These are phyloP conservation scores for Diversispora epigaea DNA, from an alignment of 192 early-diverging fungal species.

Conservation along the genomic window DNA sequence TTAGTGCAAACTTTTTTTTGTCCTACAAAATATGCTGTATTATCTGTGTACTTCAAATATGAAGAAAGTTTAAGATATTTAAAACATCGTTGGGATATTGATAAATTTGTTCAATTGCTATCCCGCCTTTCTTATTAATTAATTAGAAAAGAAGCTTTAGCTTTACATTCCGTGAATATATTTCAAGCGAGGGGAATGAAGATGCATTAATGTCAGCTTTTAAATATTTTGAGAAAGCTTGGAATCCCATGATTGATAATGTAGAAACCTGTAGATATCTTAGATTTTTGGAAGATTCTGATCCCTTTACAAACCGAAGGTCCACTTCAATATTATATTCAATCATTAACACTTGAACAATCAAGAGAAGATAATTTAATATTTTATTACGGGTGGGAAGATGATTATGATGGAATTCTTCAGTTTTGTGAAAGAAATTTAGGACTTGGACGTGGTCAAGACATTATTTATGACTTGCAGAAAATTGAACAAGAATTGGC, in stretches of 20 bases:
- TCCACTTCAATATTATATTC: slow-evolving; percentile 8
- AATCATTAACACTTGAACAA: slow-evolving; percentile 14
- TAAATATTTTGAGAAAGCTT: slow-evolving; percentile 24
- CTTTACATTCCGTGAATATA: slow-evolving; percentile 25
- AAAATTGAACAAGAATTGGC: slow-evolving; percentile 30
- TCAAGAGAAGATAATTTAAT: not conserved
- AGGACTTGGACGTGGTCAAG: not conserved
- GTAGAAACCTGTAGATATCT: slow-evolving; percentile 12
- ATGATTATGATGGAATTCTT: not conserved
- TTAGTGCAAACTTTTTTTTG: too few species aligned
- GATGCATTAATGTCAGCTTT: not conserved
- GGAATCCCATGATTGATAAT: slow-evolving; percentile 11
- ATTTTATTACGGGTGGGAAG: slow-evolving; percentile 23
- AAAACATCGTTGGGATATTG: slow-evolving; percentile 4
- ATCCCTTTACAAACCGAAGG: not conserved
- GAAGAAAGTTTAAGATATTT: slow-evolving; percentile 4
- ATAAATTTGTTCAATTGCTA: slow-evolving; percentile 24
- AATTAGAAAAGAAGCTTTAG: slow-evolving; percentile 15
- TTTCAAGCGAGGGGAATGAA: not conserved
- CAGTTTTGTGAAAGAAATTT: slow-evolving; percentile 24
- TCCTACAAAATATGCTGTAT: too few species aligned
- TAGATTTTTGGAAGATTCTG: not conserved
- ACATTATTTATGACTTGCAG: slow-evolving; percentile 21
- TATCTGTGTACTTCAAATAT: slow-evolving; percentile 19
- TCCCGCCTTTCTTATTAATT: slow-evolving; percentile 8